These are phyloP conservation scores for Cyberlindnera xylosilytica DNA, from an alignment of 805 yeast species.

Conservation along the genomic window DNA sequence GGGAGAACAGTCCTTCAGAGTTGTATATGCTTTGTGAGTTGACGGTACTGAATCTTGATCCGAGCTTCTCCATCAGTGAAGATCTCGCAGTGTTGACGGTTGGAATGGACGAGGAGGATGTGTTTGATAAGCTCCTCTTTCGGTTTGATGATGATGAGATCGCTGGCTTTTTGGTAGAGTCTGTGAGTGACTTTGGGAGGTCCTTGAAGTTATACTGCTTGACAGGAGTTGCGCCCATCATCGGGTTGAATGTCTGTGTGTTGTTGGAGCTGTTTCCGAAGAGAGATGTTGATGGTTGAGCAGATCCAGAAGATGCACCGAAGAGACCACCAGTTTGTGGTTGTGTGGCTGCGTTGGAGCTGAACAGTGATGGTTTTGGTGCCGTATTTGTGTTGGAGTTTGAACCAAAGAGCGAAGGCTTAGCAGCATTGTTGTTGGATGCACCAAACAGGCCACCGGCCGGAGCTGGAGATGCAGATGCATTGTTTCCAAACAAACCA, in stretches of 20 bases:
- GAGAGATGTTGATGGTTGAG: slow-evolving; percentile 7
- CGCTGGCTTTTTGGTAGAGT: slow-evolving; percentile 24
- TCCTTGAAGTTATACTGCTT: slow-evolving; percentile 30
- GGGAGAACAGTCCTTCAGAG: slow-evolving; percentile 37
- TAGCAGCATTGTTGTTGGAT: slow-evolving; percentile 1
- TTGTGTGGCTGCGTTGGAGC: neutral
- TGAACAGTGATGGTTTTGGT: slow-evolving; percentile 6
- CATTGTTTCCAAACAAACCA: slow-evolving; percentile 25
- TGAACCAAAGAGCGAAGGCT: slow-evolving; percentile 7
- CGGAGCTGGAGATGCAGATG: slow-evolving; percentile 1
- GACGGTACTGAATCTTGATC: slow-evolving; percentile 30
- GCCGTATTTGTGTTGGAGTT: slow-evolving; percentile 21
- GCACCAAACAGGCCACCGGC: slow-evolving; percentile 6
- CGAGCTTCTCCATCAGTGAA: slow-evolving; percentile 34
- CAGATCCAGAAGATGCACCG: slow-evolving; percentile 14
- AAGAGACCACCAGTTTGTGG: slow-evolving; percentile 25
- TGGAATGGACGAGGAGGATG: slow-evolving; percentile 19
- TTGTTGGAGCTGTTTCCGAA: slow-evolving; percentile 13
- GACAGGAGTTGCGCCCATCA: slow-evolving; percentile 29
- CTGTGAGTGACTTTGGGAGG: slow-evolving; percentile 38
- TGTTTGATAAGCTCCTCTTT: slow-evolving; percentile 25
- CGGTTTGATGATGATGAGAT: slow-evolving; percentile 13
- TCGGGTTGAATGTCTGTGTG: slow-evolving; percentile 26
- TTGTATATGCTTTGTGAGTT: slow-evolving; percentile 26
- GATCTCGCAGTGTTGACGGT: slow-evolving; percentile 17